These are phyloP conservation scores for Monosporascus sp. DNA, from an alignment of 2,329 filamentous ascomycete species.

Conservation along the genomic window DNA sequence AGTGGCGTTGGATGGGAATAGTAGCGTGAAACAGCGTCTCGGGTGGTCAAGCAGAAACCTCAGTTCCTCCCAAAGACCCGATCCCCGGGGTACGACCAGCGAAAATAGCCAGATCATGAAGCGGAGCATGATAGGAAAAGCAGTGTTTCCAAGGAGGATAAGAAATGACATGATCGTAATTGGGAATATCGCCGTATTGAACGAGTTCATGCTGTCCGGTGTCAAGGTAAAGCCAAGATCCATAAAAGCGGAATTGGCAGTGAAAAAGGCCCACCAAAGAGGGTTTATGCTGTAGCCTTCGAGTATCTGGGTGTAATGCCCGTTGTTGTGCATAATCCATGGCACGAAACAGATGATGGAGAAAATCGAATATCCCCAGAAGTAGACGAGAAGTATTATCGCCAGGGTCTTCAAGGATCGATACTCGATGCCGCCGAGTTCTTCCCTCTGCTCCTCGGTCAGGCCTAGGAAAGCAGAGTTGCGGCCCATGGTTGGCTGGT, in stretches of 20 bases:
- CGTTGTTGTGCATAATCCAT: conserved; percentile 65
- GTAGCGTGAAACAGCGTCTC: conserved; percentile 87
- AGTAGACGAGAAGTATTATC: conserved; percentile 72
- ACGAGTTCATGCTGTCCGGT: conserved; percentile 89
- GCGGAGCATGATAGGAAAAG: conserved; percentile 89
- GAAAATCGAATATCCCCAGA: conserved; percentile 74
- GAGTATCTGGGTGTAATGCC: conserved; percentile 62
- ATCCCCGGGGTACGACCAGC: conserved; percentile 56
- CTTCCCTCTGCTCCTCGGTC: conserved; percentile 85
- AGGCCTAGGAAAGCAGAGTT: conserved; percentile 91
- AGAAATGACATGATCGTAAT: conserved; percentile 76
- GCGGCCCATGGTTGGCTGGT: conserved; percentile 83
- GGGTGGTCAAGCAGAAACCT: conserved; percentile 90
- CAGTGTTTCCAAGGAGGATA: conserved; percentile 92
- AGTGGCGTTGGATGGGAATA: conserved; percentile 84
- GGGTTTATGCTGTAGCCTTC: conserved; percentile 54
- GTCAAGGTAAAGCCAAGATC: conserved; percentile 93
- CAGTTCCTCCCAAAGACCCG: conserved; percentile 81
- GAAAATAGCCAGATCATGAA: conserved; percentile 84
- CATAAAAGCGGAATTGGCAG: conserved; percentile 81
- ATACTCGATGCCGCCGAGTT: conserved; percentile 94
- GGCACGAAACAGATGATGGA: conserved; percentile 69
- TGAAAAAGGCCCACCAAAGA: conserved; percentile 92
- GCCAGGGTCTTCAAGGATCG: conserved; percentile 83
- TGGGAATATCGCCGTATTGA: conserved; percentile 69